Evolutionary conservation across 345 rosid species (phyloP), one percentile per base, ranked within the genome.

Genomic region (Aethionema arabicum): DNA sequence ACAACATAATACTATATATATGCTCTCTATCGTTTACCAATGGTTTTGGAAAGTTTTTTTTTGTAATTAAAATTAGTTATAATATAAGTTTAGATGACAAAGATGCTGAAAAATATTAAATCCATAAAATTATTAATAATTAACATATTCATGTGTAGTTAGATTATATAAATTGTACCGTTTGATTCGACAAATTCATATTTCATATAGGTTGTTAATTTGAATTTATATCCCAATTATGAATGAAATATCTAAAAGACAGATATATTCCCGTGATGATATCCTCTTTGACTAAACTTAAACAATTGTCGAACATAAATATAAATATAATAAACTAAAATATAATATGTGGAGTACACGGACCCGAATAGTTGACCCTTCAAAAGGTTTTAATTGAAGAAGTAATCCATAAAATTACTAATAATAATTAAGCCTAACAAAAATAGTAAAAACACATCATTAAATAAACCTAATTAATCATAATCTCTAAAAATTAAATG

Each of bases 361-460:
- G 61, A 65, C 60, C 15, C 30, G n/a, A 42, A 70, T 57, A 63
- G 65, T 63, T 70, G 64, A 70, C 69, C 46, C 27, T 62, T 49
- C 3, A 30, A 21, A 14, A 48, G 27, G 44, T 6, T 32, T 16
- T 16, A 12, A 57, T 6, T 48, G 7, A 63, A 38, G 7, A 15
- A 16, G 21, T 11, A 48, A 39, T 14, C 49, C 41, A 47, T 61
- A 62, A 55, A 63, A 21, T 31, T 21, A 37, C 4, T n/a, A 35
- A 27, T 41, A 32, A 62, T 60, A 29, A 65, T 39, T 60, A 70
- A 16, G 49, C 70, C 66, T 65, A 71, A 57, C 61, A 65, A 65
- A 59, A 44, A 46, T 32, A 51, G 61, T 59, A 54, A 60, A 58
- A 2, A 72, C 47, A 30, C 21, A 53, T 60, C 48, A 66, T n/a